phyloP scores from a whole-genome alignment of 2,329 filamentous ascomycete species.

The Periconia digitata region DNA sequence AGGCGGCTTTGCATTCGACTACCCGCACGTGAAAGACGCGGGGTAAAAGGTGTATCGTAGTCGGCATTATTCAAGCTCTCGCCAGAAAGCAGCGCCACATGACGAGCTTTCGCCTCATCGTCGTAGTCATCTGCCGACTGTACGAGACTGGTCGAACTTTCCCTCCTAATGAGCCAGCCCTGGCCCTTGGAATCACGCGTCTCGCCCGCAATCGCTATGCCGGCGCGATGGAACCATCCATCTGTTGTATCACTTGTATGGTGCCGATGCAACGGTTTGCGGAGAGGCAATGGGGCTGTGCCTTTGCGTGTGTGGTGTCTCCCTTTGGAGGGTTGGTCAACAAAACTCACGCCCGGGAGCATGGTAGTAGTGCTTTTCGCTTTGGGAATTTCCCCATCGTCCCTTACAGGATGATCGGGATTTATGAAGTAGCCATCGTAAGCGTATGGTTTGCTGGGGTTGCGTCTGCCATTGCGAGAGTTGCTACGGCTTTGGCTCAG shows the following conservation, averaged over 20 bases:
- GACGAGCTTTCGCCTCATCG: constrained; percentile 24
- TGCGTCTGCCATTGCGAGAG: constrained; percentile 40
- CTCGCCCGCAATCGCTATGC: constrained; percentile 58
- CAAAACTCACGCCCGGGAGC: constrained; percentile 32
- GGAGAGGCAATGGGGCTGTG: constrained; percentile 30
- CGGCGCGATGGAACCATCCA: constrained; percentile 63
- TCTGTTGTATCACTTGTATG: constrained; percentile 41
- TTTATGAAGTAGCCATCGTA: constrained; percentile 38
- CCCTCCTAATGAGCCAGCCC: constrained; percentile 59
- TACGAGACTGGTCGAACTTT: constrained; percentile 58
- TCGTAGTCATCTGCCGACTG: constrained; percentile 41
- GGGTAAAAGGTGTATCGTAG: constrained; percentile 27
- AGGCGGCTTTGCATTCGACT: constrained; percentile 43
- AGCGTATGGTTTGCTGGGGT: constrained; percentile 25
- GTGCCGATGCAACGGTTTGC: constrained; percentile 26
- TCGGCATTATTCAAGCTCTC: constrained; percentile 40
- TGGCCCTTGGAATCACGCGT: constrained; percentile 64
- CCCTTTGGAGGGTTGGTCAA: constrained; percentile 11
- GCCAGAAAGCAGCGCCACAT: constrained; percentile 34
- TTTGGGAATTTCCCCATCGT: constrained; percentile 45
- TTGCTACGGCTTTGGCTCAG: constrained; percentile 42
- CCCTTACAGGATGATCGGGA: constrained; percentile 22
- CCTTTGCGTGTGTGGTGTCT: constrained; percentile 34
- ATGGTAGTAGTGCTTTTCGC: constrained; percentile 51
- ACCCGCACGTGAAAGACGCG: constrained; percentile 29